Base-by-base conservation (phyloP, 441 rosid genomes). In the Daphne laureola region DNA sequence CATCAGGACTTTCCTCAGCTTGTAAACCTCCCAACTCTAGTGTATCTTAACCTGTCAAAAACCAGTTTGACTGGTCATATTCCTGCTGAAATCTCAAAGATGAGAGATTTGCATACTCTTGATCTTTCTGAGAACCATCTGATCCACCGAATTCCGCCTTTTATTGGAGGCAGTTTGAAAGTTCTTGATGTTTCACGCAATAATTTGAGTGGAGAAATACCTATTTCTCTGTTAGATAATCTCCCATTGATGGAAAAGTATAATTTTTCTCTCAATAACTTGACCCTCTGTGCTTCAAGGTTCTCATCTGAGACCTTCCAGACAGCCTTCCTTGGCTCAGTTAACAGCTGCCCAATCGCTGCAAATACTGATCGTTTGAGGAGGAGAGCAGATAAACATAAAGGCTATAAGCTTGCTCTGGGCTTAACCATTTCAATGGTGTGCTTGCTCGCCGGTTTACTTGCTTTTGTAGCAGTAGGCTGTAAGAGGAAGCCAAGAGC, bases 221-320 rank as follows among this genome's bases (percentile, higher is more conserved):
- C 95, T 8, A 1, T 54, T 15, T 21, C 65, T 44, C 63, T 87
- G 48, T 48, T 91, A 57, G 73, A 73, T 55, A 82, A 80, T 49
- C 82, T 91, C 23, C 77, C 55, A 0, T 52, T 31, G 73, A 82
- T 86, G 86, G 78, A 79, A 55, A 84, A 70, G 25, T 91, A 72
- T 82, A 86, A 87, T 74, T 91, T 91, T 76, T 87, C 98, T 46
- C 79, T 74, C 86, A 91, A 91, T 75, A 91, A 87, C 78, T 65
- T 91, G 53, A 83, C 89, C 54, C 73, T 91, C 15, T 91, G 98
- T 66, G 76, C 81, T 16, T 62, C 72, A 12, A 72, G 74, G 49
- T 63, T 86, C 55, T 72, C 86, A 6, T 64, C 51, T 0, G 74
- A 82, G 57, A 78, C 73, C 60, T 43, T 90, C 12, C 57, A 43